Conservation (phyloP, 139 green algal genomes). For the Mesotaenium endlicherianum region DNA sequence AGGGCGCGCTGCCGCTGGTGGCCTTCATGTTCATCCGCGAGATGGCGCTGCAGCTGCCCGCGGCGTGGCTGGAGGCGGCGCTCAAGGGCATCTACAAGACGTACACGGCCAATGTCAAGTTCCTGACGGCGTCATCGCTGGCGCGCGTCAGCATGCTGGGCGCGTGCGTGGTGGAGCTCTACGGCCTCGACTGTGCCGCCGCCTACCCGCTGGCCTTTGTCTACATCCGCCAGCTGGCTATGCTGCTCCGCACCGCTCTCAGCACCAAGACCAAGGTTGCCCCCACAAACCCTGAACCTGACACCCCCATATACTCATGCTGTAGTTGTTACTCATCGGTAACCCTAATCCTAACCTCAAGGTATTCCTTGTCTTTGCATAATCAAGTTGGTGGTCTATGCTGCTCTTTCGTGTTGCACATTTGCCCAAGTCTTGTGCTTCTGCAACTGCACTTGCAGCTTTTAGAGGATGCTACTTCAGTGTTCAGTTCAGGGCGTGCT, state of each 20-base stretch:
- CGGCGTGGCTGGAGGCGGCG: conserved; percentile 45
- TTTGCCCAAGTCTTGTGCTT: no score
- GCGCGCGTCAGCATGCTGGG: conserved; percentile 86
- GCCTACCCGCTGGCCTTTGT: conserved; percentile 56
- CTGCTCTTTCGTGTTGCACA: no score
- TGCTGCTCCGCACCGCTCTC: conserved; percentile 77
- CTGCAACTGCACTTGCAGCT: no score
- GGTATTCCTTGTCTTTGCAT: no score
- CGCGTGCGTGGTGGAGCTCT: conserved; percentile 75
- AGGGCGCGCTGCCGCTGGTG: conserved; percentile 67
- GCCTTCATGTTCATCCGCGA: conserved; percentile 82
- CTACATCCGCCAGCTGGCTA: conserved; percentile 82
- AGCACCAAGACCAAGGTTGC: conserved; percentile 70
- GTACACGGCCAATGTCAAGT: conserved; percentile 81
- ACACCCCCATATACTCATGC: no score
- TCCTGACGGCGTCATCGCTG: conserved; percentile 69
- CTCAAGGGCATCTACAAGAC: conserved; percentile 72
- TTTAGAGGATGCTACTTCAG: no score
- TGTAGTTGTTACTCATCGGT: no score
- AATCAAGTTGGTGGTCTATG: no score
- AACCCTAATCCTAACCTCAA: no score
- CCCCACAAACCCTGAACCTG: background rate
- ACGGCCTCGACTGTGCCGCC: conserved; percentile 41
- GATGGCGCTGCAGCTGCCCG: conserved; percentile 66
- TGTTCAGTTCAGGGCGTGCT: no score